phyloP scores from a whole-genome alignment of 2,329 filamentous ascomycete genomes.

The Pseudomassariella vexata region DNA sequence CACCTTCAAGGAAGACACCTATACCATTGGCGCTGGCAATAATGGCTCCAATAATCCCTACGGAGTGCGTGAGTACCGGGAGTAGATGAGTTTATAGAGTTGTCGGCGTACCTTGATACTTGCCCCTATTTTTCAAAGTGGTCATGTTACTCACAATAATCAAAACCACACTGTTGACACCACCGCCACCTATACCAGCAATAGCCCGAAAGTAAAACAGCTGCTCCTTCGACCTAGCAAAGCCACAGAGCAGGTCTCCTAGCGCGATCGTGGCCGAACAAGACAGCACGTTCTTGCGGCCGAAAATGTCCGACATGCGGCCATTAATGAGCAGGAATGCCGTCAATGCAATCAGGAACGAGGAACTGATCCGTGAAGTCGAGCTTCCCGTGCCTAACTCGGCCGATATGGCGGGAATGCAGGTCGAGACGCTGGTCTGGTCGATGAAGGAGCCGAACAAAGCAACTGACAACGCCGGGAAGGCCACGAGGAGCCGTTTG shows the following conservation, averaged over 20 bases:
- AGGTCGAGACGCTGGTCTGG: constrained; percentile 13
- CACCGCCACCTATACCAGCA: constrained; percentile 20
- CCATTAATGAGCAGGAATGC: constrained; percentile 5
- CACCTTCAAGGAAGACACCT: constrained; percentile 20
- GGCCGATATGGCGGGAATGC: constrained; percentile 2
- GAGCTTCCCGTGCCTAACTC: not conserved
- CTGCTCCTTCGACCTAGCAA: constrained; percentile 16
- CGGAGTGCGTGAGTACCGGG: too few relatives aligned
- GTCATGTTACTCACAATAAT: constrained; percentile 30
- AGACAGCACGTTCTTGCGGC: constrained; percentile 2
- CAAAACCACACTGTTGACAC: constrained; percentile 22
- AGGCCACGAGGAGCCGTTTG: constrained; percentile 8
- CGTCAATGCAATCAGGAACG: constrained; percentile 3
- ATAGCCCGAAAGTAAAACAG: constrained; percentile 24
- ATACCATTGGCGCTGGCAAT: constrained; percentile 15
- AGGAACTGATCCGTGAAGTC: not conserved
- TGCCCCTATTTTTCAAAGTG: constrained; percentile 27
- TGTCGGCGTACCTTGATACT: constrained; percentile 21
- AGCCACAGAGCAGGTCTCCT: constrained; percentile 15
- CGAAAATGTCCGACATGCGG: constrained; percentile 6
- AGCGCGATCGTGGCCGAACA: not conserved
- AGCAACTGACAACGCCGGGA: constrained; percentile 7
- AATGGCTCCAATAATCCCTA: constrained; percentile 15
- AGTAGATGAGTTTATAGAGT: not conserved
- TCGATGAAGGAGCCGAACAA: constrained; percentile 12